Conservation (phyloP, 2,329 filamentous ascomycete genomes). For the Aspergillus texensis region DNA sequence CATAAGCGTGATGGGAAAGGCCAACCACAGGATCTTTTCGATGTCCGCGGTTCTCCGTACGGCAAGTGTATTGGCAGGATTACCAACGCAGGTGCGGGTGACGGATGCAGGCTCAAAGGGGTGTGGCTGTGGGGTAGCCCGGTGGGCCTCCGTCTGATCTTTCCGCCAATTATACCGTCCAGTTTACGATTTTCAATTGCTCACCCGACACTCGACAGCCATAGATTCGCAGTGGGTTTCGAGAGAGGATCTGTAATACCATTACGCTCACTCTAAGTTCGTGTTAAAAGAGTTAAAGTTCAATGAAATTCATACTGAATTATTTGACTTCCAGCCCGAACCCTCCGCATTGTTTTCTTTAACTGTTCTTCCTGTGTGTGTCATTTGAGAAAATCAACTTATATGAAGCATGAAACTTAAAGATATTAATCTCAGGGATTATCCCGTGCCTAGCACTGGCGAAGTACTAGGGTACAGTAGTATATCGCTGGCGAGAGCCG, state of each 20-base stretch:
- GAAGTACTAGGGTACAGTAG: background rate
- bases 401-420: background rate
- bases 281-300: background rate
- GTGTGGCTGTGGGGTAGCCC: constrained; percentile 14
- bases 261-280: constrained; percentile 2
- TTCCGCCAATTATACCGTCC: constrained; percentile 6
- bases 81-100: constrained; percentile 10
- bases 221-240: background rate
- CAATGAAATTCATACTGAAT: constrained; percentile 1
- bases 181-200: constrained; percentile 6
- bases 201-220: constrained; percentile 6
- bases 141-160: constrained; percentile 3
- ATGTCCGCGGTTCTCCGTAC: constrained; percentile 4
- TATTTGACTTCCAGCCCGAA: background rate
- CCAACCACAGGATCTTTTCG: constrained; percentile 6
- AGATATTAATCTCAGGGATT: background rate
- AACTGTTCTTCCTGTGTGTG: background rate
- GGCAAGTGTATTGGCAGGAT: constrained; percentile 7
- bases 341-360: background rate
- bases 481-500: background rate
- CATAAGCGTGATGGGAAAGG: background rate
- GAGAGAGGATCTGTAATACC: constrained; percentile 3
- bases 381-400: background rate
- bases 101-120: constrained; percentile 15
- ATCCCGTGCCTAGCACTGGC: background rate